A percentile compares a stretch with the other conserved stretches of the same genome.
These are phyloP conservation scores for Fomitopsis pinicola DNA, from an alignment of 1,284 basidiomycete genomes.

Conservation along the genomic window DNA sequence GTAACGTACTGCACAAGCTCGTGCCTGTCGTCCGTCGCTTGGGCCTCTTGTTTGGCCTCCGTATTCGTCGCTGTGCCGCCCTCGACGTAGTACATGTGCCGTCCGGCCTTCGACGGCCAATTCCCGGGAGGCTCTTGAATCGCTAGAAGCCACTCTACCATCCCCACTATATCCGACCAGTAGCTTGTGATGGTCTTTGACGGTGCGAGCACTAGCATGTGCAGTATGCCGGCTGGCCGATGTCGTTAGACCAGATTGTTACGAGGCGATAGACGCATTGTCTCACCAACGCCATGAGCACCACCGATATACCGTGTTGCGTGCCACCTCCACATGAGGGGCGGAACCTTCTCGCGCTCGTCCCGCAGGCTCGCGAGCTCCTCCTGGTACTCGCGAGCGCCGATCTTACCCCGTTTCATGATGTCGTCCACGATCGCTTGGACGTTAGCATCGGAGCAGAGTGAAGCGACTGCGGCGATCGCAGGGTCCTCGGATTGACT, in stretches of 20 bases:
- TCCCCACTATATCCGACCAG: slow-evolving; percentile 35
- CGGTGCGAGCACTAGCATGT: slow-evolving; percentile 43
- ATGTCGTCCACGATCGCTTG: slow-evolving; percentile 39
- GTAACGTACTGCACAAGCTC: slow-evolving; percentile 44
- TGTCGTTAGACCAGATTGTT: not conserved
- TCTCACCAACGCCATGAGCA: slow-evolving; percentile 48
- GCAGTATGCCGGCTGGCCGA: slow-evolving; percentile 44
- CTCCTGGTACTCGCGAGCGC: slow-evolving; percentile 31
- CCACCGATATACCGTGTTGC: slow-evolving; percentile 49
- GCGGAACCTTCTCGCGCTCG: slow-evolving; percentile 21
- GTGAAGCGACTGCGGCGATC: slow-evolving; percentile 8
- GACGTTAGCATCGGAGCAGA: slow-evolving; percentile 19
- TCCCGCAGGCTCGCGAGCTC: slow-evolving; percentile 15
- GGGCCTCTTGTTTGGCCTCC: slow-evolving; percentile 8
- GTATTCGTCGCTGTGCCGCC: slow-evolving; percentile 9
- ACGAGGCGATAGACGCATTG: not conserved
- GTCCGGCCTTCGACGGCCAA: slow-evolving; percentile 44
- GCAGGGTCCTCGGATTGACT: slow-evolving; percentile 9
- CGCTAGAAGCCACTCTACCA: slow-evolving; percentile 42
- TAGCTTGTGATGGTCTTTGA: slow-evolving; percentile 31
- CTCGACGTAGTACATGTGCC: slow-evolving; percentile 16
- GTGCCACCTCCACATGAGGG: slow-evolving; percentile 58
- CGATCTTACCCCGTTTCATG: slow-evolving; percentile 38
- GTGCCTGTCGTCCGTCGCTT: slow-evolving; percentile 16
- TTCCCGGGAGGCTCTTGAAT: slow-evolving; percentile 45